Evolutionary conservation across 345 rosid species (phyloP).

Genomic region (Angophora floribunda): DNA sequence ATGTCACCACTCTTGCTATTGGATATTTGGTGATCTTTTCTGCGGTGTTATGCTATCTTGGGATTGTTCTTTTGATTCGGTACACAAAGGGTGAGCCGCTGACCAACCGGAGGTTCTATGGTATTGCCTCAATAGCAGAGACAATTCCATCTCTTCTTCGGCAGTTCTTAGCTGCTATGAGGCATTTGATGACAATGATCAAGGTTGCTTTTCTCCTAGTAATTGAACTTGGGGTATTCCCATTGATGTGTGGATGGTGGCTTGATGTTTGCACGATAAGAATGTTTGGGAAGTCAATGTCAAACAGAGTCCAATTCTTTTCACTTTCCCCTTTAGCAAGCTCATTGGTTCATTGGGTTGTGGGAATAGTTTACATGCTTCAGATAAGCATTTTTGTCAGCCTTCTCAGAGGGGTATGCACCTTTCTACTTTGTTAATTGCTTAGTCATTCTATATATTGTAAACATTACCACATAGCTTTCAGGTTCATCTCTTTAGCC

Average conservation of each 20-base stretch:
- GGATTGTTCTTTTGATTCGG: conserved; percentile 71
- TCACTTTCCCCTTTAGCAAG: conserved; percentile 89
- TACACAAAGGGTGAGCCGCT: conserved; percentile 96
- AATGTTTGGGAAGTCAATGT: conserved; percentile 96
- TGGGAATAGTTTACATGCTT: conserved; percentile 91
- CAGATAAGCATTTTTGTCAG: conserved; percentile 98
- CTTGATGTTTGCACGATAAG: conserved; percentile 87
- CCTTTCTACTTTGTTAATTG: background rate
- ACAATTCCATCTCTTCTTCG: conserved; percentile 85
- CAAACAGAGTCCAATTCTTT: conserved; percentile 76
- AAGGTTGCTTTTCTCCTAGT: conserved; percentile 98
- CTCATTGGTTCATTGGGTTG: conserved; percentile 94
- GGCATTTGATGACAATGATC: conserved; percentile 99
- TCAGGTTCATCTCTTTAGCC: background rate
- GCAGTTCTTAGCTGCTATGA: conserved; percentile 95
- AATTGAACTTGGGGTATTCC: conserved; percentile 97
- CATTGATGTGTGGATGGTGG: conserved; percentile 99
- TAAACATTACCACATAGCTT: background rate
- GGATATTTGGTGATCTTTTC: conserved; percentile 82
- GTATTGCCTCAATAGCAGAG: conserved; percentile 76
- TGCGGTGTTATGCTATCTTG: conserved; percentile 69
- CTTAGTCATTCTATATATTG: background rate
- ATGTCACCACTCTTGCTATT: conserved; percentile 88
- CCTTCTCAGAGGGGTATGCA: conserved; percentile 95
- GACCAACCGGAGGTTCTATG: conserved; percentile 72